Percentiles rank a stretch among this genome's conserved stretches.
These are phyloP conservation scores for Pezizomycotina sp. DNA, from an alignment of 2,329 filamentous ascomycete genomes.

Conservation along the genomic window DNA sequence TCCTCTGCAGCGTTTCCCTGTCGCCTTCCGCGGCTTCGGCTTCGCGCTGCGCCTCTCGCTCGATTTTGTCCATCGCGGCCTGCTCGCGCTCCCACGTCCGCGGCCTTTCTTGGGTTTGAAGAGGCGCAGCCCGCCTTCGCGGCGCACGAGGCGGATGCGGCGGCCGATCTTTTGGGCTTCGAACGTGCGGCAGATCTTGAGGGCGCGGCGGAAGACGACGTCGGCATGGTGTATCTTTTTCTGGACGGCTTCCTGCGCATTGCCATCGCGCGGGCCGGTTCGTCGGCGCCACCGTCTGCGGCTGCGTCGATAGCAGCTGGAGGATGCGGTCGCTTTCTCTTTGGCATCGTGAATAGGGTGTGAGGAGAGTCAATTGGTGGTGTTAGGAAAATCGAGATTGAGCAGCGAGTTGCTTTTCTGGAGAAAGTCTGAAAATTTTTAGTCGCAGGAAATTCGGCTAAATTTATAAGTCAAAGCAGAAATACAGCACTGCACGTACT, in stretches of 20 bases:
- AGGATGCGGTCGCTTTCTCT: slow-evolving; percentile 13
- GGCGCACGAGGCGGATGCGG: slow-evolving; percentile 36
- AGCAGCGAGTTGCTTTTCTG: neutral
- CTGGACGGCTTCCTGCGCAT: slow-evolving; percentile 11
- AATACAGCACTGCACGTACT: too few relatives aligned
- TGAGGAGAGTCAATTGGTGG: neutral
- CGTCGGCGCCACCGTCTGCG: slow-evolving; percentile 1
- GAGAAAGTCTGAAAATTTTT: neutral
- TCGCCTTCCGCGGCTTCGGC: too few relatives aligned
- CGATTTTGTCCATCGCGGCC: slow-evolving; percentile 16
- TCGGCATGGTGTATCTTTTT: slow-evolving; percentile 17
- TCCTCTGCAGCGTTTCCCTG: too few relatives aligned
- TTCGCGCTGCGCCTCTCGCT: too few relatives aligned
- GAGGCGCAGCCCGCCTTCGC: slow-evolving; percentile 4
- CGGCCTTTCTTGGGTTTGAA: slow-evolving; percentile 30
- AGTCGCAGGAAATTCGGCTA: neutral
- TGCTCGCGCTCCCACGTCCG: slow-evolving; percentile 22
- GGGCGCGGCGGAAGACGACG: slow-evolving; percentile 34
- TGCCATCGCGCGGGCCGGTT: slow-evolving; percentile 15
- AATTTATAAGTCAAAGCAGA: too few relatives aligned
- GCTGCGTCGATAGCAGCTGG: neutral
- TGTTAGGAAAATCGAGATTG: slow-evolving; percentile 2
- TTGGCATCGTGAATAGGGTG: slow-evolving; percentile 10
- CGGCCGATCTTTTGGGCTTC: slow-evolving; percentile 58
- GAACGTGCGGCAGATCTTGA: slow-evolving; percentile 58